phyloP scores from a whole-genome alignment of 202 grass and related monocot genomes.

The Digitaria exilis region DNA sequence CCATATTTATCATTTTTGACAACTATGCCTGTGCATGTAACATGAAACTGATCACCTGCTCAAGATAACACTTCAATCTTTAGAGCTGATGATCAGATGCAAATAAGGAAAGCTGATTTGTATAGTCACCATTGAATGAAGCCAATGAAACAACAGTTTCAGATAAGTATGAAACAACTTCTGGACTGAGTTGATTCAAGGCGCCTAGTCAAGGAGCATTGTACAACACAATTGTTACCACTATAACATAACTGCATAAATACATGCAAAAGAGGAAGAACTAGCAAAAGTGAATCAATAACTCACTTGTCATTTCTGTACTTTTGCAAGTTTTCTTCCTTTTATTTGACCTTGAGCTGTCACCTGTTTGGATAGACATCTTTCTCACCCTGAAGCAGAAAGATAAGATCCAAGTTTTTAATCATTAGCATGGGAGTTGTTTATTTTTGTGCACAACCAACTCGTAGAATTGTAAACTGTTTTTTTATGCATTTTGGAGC shows the following conservation, averaged over 20 bases:
- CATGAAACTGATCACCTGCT: not conserved
- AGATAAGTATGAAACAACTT: not conserved
- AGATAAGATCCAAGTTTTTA: not conserved
- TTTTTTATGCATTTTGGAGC: not conserved
- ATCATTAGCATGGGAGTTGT: not conserved
- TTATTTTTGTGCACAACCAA: not conserved
- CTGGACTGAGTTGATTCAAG: not conserved
- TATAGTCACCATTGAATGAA: conserved; percentile 9
- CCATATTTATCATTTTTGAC: not conserved
- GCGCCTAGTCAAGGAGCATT: not conserved
- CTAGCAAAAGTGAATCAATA: not conserved
- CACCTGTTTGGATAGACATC: not conserved
- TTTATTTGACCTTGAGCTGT: not conserved
- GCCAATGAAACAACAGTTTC: not conserved
- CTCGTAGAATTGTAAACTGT: too few relatives aligned
- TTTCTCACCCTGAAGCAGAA: not conserved
- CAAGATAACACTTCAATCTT: conserved; percentile 2
- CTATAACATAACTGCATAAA: not conserved
- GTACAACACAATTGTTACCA: not conserved
- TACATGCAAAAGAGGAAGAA: not conserved
- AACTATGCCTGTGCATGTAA: conserved; percentile 3
- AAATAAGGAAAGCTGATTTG: conserved; percentile 5
- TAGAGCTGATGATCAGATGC: not conserved
- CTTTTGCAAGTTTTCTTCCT: not conserved
- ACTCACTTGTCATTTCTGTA: not conserved